These are phyloP conservation scores for Geotrichum histeridarum DNA, from an alignment of 1,139 yeast species.

Conservation along the genomic window DNA sequence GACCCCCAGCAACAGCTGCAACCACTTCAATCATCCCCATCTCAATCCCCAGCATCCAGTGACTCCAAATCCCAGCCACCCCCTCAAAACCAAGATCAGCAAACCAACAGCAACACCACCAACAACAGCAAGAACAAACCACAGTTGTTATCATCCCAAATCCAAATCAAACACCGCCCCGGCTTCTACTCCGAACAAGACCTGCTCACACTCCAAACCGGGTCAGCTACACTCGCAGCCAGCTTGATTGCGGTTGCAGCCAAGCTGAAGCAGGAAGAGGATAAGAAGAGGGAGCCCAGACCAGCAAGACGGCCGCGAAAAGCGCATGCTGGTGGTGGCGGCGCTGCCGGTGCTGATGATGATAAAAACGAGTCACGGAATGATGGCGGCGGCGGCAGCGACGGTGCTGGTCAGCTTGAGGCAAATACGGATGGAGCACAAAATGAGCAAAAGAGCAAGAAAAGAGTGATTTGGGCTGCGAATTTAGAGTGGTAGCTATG, in stretches of 20 bases:
- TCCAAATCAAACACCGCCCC: neutral
- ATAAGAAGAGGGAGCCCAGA: neutral
- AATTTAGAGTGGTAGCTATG: conserved; percentile 11
- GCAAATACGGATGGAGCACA: no score
- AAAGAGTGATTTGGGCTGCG: conserved; percentile 9
- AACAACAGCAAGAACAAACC: neutral
- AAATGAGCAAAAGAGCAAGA: neutral
- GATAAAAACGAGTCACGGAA: no score
- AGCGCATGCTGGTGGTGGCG: no score
- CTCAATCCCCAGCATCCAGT: no score
- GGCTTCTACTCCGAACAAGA: conserved; percentile 14
- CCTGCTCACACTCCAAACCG: conserved; percentile 2
- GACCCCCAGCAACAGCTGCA: neutral
- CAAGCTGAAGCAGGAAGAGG: neutral
- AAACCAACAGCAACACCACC: neutral
- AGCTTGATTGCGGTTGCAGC: neutral
- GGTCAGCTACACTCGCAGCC: neutral
- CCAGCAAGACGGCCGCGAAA: neutral
- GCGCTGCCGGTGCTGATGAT: no score
- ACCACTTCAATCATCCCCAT: no score
- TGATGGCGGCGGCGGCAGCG: no score
- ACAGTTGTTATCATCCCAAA: no score
- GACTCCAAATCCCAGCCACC: no score
- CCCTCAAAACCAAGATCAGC: no score
- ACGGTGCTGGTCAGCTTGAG: no score